Evolutionary conservation across 116 monocot species (phyloP).

Genomic region (Phalaenopsis hybrid): DNA sequence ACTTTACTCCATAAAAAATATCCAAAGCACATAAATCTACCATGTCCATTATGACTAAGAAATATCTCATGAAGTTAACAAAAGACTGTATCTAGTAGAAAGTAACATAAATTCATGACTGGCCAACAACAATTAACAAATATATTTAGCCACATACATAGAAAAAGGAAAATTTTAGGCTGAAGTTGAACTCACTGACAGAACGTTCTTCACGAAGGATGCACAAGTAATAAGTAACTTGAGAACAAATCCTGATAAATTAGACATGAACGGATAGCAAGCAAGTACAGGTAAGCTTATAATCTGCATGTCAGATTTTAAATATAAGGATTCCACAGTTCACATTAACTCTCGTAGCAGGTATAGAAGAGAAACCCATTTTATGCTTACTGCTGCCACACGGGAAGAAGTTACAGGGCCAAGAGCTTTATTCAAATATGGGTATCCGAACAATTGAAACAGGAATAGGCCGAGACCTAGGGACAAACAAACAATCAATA

Average conservation of each 20-base stretch:
- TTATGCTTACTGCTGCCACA: conserved; percentile 26
- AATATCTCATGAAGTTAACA: no score
- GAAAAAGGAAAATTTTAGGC: neutral
- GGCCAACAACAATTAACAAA: no score
- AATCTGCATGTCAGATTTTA: conserved; percentile 20
- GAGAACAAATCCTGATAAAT: conserved; percentile 37
- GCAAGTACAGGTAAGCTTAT: conserved; percentile 36
- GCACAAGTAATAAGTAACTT: conserved; percentile 31
- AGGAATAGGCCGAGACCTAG: conserved; percentile 34
- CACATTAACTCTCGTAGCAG: neutral
- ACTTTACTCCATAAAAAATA: no score
- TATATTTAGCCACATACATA: no score
- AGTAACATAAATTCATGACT: no score
- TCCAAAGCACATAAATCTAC: no score
- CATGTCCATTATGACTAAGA: no score
- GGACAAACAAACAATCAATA: neutral
- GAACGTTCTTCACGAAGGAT: conserved; percentile 33
- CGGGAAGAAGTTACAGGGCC: conserved; percentile 34
- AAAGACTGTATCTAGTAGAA: no score
- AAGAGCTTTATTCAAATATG: conserved; percentile 18
- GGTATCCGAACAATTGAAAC: conserved; percentile 46
- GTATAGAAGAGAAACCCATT: neutral
- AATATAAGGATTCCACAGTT: no score
- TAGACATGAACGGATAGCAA: conserved; percentile 37
- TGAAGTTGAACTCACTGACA: conserved; percentile 34